Conservation (phyloP, 164 flowering plant genomes). For the Umbilicus rupestris region DNA sequence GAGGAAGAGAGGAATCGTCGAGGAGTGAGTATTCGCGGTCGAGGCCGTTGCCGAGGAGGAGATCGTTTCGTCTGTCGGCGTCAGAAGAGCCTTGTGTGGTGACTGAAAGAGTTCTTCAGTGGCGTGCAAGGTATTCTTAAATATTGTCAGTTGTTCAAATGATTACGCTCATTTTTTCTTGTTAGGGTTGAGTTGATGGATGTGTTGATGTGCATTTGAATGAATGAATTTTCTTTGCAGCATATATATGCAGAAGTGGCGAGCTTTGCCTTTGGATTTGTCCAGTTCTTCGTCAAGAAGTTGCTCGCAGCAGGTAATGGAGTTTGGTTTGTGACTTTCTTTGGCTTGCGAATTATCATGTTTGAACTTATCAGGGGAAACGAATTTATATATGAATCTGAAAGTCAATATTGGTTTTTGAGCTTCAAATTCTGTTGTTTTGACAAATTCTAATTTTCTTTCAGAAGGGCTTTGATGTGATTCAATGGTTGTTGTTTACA, state of each 20-base stretch:
- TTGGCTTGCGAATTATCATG: neutral
- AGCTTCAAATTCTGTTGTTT: no score
- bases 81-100: slow-evolving; percentile 22
- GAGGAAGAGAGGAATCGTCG: neutral
- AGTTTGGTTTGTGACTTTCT: neutral
- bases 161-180: neutral
- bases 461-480: no score
- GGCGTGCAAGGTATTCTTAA: slow-evolving; percentile 61
- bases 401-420: no score
- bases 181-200: neutral
- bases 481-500: neutral
- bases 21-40: no score
- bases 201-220: neutral
- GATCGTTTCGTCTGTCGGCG: slow-evolving; percentile 43
- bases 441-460: no score
- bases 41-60: slow-evolving; percentile 42
- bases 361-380: neutral
- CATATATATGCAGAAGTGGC: slow-evolving; percentile 29
- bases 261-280: slow-evolving; percentile 28
- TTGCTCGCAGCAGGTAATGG: slow-evolving; percentile 13
- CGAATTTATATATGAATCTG: no score
- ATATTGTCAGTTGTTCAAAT: neutral
- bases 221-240: slow-evolving; percentile 21
- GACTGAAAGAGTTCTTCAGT: slow-evolving; percentile 36
- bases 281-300: slow-evolving; percentile 14